phyloP scores from a whole-genome alignment of 306 rosid species.

The Prunus dulcis region DNA sequence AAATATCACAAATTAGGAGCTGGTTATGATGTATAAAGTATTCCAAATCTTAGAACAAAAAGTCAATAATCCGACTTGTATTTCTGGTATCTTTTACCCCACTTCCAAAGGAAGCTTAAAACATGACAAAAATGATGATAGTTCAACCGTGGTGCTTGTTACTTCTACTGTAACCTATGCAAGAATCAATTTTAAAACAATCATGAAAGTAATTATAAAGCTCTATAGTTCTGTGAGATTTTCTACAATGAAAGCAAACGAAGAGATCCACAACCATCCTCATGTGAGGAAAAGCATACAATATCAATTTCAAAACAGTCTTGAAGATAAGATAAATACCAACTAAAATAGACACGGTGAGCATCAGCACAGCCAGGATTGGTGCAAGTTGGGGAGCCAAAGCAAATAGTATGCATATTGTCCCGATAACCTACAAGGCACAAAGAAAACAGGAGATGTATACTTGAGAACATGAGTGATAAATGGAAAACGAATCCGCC shows the following conservation, averaged over 20 bases:
- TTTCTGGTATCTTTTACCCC: neutral
- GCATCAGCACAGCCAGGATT: constrained; percentile 69
- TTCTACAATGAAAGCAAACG: neutral
- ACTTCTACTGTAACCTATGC: neutral
- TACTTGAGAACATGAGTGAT: constrained; percentile 17
- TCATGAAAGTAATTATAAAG: neutral
- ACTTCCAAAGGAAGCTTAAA: neutral
- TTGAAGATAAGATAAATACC: constrained; percentile 43
- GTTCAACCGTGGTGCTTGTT: neutral
- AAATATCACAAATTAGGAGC: neutral
- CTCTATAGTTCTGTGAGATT: neutral
- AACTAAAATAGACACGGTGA: constrained; percentile 70
- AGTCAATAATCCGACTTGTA: neutral
- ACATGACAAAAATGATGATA: neutral
- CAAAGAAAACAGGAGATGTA: constrained; percentile 26
- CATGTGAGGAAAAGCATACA: neutral
- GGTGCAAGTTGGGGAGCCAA: constrained; percentile 96
- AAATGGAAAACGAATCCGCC: constrained; percentile 24
- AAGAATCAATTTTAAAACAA: neutral
- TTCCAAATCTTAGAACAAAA: neutral
- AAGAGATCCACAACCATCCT: neutral
- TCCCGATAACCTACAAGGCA: constrained; percentile 69
- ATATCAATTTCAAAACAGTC: neutral
- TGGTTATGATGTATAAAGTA: neutral
- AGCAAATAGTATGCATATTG: constrained; percentile 70